Conservation (phyloP, 1,139 yeast genomes). For the Taphrina confusa region DNA sequence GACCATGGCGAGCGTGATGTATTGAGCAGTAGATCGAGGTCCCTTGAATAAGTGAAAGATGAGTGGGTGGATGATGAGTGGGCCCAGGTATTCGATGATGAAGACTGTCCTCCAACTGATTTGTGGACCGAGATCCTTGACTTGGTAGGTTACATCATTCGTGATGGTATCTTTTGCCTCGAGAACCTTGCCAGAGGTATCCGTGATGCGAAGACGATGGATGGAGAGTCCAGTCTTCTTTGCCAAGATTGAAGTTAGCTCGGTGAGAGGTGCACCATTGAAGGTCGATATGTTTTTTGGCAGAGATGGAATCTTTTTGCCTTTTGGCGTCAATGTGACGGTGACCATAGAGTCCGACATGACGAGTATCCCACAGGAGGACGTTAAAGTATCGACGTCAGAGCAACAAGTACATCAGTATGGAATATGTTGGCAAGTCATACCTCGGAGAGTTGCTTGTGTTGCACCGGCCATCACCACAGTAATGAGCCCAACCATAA, state of each 20-base stretch:
- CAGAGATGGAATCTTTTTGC: slow-evolving; percentile 29
- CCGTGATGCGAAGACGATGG: slow-evolving; percentile 47
- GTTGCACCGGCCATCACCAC: too few species aligned
- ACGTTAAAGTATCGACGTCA: too few species aligned
- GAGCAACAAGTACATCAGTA: too few species aligned
- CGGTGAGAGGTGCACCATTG: slow-evolving; percentile 32
- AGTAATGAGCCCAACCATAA: too few species aligned
- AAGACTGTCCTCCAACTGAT: slow-evolving; percentile 89
- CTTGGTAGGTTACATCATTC: slow-evolving; percentile 48
- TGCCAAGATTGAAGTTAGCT: slow-evolving; percentile 40
- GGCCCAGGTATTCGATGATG: slow-evolving; percentile 84
- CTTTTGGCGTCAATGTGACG: slow-evolving; percentile 27
- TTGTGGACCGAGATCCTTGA: slow-evolving; percentile 92
- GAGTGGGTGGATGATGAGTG: slow-evolving; percentile 74
- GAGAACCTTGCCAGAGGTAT: slow-evolving; percentile 41
- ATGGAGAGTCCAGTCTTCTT: slow-evolving; percentile 44
- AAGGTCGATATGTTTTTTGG: slow-evolving; percentile 27
- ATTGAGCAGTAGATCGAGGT: slow-evolving; percentile 16
- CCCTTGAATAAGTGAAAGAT: slow-evolving; percentile 50
- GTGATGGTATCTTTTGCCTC: slow-evolving; percentile 43
- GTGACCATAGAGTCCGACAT: slow-evolving; percentile 30
- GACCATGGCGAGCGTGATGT: slow-evolving; percentile 49
- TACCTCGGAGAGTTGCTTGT: too few species aligned
- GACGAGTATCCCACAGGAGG: too few species aligned
- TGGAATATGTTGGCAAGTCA: too few species aligned